Base-by-base conservation (phyloP, 2,329 filamentous ascomycete genomes). In the Xylariaceae sp. region DNA sequence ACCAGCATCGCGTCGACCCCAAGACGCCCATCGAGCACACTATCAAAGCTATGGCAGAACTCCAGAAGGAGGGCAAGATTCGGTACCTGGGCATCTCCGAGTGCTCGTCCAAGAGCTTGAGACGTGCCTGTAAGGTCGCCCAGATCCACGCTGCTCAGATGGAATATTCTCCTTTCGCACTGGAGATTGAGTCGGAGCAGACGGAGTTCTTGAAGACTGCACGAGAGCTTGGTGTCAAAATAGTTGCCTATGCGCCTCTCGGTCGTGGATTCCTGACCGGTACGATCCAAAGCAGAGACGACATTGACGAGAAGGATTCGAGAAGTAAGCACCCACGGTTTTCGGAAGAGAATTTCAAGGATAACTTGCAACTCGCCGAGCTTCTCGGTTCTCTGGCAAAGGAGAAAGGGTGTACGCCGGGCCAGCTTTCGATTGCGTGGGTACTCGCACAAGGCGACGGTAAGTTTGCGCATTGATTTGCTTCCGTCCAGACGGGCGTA, bases 361-460 rank as follows among this genome's bases (percentile, higher is more conserved):
- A 69, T 53, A 80, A 80, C 52, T 40, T 67, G 26, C 47, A 63
- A 35, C 37, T 62, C 17, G 55, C 52, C 13, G 44, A 60, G 22
- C 49, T 53, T n/a, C 37, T 62, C 13, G 43, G 50, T 6, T 43
- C 47, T 4, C 48, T 62, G 19, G 55, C 57, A 2, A 52, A 53
- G 37, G 47, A 60, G 41, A 59, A 61, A 40, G 64, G 65, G 0
- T 65, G 60, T 42, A 76, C 74, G 0, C 54, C 69, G 2, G 65
- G 67, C 3, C 76, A 81, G 59, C 59, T 81, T 19, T 70, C 72
- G 1, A 51, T 82, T 9, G 73, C 72, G 2, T 82, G 78, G 77
- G 62, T 78, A 6, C 50, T 68, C 39, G 62, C 66, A 7, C 69
- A 74, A 41, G 74, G 71, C 4, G 61, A 66, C 4, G 64, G 66